Base-by-base conservation (phyloP, 192 early-diverging fungal species). In the Lunasporangiospora selenospora region DNA sequence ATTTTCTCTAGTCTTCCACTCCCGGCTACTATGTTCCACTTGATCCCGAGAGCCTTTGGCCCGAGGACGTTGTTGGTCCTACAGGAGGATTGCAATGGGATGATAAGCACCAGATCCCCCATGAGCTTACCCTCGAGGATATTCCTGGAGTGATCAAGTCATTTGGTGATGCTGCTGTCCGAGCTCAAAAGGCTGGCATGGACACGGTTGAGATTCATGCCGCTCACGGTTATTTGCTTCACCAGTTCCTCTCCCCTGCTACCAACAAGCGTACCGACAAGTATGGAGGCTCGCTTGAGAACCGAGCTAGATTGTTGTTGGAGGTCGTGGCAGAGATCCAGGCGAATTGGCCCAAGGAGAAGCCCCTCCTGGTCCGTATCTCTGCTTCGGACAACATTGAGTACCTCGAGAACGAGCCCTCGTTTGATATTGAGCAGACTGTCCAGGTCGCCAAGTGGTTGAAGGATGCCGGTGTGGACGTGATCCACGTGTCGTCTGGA, bases 241-340 rank as follows among this genome's bases (percentile, higher is more conserved):
- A 87, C 75, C 67, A 86, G 62, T 95, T 96, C 62, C 60, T 94
- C 21, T 89, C 87, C 26, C 86, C 89, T 6, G 61, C 90, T 34
- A 75, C 88, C 40, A 96, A 97, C 71, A 49, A 82, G 29, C 87
- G 95, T 52, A 93, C 92, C 3, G 95, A 97, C 66, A 53, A 90
- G 53, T 97, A 93, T 64, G 95, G 94, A 37, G 94, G 95, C 0
- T 85, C 85, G 6, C 84, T 94, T 31, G 90, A 95, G 50, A 96
- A 96, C 77, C 85, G 94, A 48, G 69, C 79, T 21, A 83, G 91
- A 0, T 88, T 93, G 43, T 53, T 86, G n/a, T 37, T 91, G 1
- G 92, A 95, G 65, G 80, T 87, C 1, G 75, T 87, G 19, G 60
- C 76, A 26, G 65, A 49, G 0, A 75, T 90, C 7, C 86, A 91